Evolutionary conservation across 139 green algal species (phyloP), one percentile per base, ranked within the genome.

Genomic region (Picochlorum sp.): DNA sequence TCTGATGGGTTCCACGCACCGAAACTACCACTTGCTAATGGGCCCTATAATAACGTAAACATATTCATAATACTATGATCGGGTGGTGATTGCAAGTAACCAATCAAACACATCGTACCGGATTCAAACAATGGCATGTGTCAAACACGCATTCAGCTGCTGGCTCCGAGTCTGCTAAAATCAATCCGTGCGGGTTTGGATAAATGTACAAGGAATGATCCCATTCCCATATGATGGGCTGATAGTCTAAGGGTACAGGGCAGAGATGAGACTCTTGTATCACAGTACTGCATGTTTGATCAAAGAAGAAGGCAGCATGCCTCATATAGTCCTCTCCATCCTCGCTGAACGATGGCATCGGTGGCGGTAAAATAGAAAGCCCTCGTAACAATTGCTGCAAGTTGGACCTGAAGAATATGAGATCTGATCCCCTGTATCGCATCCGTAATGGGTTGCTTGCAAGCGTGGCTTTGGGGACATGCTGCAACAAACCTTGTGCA

Each of bases 231-330:
- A 68, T 68, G 4, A 81, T 47, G 3, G 76, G 79, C 76, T 95
- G 86, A 14, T 66, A 70, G 24, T 83, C 77, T 45, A 97, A 70
- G 1, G 91, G 91, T 51, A 97, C 69, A 2, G 91, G 91, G 65
- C 83, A 90, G 62, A 97, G 80, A 75, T 96, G 87, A 11, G 60
- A 74, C 74, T 97, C 89, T 81, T 96, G 89, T 70, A 96, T 75
- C 49, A 97, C 60, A 34, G 91, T 97, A 30, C 78, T 72, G 10
- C 74, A 72, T 16, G 92, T 55, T 60, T 96, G 84, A 26, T 79
- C 59, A 67, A 82, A 74, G 10, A 70, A 18, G 45, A 62, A 58
- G 51, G 51, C 21, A 23, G 21, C 11, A 23, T 21, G 13, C 15
- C 13, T 23, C 20, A 18, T 31, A 59, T 50, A 18, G 20, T 52